Conservation (phyloP, 2,329 filamentous ascomycete genomes). For the Colletotrichum tamarilloi region DNA sequence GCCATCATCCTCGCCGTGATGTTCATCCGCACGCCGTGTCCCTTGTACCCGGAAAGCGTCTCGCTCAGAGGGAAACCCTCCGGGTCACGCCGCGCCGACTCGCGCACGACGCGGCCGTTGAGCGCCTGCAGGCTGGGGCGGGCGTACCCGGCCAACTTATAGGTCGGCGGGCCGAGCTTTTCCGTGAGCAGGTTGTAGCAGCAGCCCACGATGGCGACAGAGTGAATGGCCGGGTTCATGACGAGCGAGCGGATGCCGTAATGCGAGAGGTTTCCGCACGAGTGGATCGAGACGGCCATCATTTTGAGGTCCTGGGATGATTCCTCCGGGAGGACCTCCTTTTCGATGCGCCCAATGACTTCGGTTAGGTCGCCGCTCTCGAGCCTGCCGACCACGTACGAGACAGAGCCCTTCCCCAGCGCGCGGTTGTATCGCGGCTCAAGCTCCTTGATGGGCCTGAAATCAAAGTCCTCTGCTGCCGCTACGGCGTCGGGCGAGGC, state of each 20-base stretch:
- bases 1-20: constrained; percentile 99
- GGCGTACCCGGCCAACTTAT: constrained; percentile 79
- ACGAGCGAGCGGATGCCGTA: constrained; percentile 89
- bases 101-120: constrained; percentile 75
- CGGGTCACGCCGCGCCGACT: constrained; percentile 80
- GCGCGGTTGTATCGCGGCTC: constrained; percentile 64
- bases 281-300: constrained; percentile 96
- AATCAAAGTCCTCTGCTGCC: constrained; percentile 43
- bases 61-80: constrained; percentile 95
- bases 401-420: constrained; percentile 75
- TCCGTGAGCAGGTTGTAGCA: constrained; percentile 98
- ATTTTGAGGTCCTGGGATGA: constrained; percentile 59
- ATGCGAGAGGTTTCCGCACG: constrained; percentile 96
- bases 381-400: constrained; percentile 81
- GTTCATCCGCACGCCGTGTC: constrained; percentile 82
- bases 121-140: constrained; percentile 75
- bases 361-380: constrained; percentile 77
- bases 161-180: constrained; percentile 85
- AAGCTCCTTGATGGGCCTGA: constrained; percentile 63
- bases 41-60: constrained; percentile 68
- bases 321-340: constrained; percentile 46
- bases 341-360: constrained; percentile 72
- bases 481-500: constrained; percentile 14
- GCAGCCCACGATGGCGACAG: constrained; percentile 96
- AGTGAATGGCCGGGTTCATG: constrained; percentile 84